phyloP scores from a whole-genome alignment of 495 filamentous ascomycete genomes.

The Penicillium dipodomyicola region DNA sequence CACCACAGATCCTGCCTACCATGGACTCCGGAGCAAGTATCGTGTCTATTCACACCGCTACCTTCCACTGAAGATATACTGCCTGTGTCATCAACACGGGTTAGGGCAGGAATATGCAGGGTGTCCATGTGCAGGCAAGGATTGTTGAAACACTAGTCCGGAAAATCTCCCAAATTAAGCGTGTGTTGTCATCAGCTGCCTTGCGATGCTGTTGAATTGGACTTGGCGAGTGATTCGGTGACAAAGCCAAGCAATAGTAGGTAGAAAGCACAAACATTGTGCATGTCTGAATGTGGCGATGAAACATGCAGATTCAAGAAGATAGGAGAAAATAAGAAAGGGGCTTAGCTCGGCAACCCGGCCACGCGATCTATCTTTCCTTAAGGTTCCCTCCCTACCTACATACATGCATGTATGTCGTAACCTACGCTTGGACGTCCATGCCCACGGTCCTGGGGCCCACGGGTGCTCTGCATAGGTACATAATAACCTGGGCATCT shows the following conservation, averaged over 20 bases:
- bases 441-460: no score
- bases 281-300: neutral
- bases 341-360: neutral
- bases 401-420: no score
- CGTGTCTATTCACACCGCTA: constrained; percentile 1
- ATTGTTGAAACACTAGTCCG: constrained; percentile 25
- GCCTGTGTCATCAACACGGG: neutral
- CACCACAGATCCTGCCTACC: neutral
- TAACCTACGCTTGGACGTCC: no score
- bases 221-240: constrained; percentile 5
- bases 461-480: no score
- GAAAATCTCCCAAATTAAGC: constrained; percentile 22
- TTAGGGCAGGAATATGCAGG: constrained; percentile 16
- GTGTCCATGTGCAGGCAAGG: constrained; percentile 22
- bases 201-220: constrained; percentile 11
- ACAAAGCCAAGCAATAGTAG: neutral
- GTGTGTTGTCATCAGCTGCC: constrained; percentile 17
- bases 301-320: neutral
- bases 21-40: constrained; percentile 15
- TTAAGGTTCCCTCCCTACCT: no score
- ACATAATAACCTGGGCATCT: neutral
- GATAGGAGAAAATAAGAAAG: neutral
- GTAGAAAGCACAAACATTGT: neutral
- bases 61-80: neutral
- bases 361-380: neutral